phyloP scores from a whole-genome alignment of 1,284 basidiomycete genomes.

The Neotropicomus parvogracilis region DNA sequence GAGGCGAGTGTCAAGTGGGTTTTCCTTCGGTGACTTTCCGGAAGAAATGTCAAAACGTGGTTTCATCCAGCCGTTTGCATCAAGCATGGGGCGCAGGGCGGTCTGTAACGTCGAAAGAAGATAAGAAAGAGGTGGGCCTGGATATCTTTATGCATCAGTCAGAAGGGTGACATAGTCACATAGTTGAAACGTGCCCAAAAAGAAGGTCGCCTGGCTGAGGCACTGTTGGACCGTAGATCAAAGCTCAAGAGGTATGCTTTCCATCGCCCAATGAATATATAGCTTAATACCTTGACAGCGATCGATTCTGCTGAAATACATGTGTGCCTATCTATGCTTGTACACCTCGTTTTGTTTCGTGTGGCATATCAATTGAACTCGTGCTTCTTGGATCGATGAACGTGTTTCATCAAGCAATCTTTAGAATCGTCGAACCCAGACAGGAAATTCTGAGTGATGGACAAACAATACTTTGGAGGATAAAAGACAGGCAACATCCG shows the following conservation, averaged over 20 bases:
- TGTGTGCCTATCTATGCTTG: slow-evolving; percentile 12
- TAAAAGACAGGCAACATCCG: background rate
- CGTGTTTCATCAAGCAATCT: background rate
- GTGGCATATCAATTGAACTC: slow-evolving; percentile 19
- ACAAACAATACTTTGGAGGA: slow-evolving; percentile 3
- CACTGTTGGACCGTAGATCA: slow-evolving; percentile 81
- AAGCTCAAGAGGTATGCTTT: slow-evolving; percentile 84
- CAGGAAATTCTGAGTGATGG: background rate
- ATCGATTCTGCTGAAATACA: slow-evolving; percentile 56
- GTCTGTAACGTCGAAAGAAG: slow-evolving; percentile 65
- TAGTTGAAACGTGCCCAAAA: slow-evolving; percentile 81
- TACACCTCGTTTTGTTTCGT: slow-evolving; percentile 3
- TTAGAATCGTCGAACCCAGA: background rate
- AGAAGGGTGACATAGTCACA: slow-evolving; percentile 7
- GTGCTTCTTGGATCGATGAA: slow-evolving; percentile 4
- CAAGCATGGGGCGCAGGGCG: slow-evolving; percentile 88
- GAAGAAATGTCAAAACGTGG: slow-evolving; percentile 7
- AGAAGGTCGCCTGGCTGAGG: slow-evolving; percentile 86
- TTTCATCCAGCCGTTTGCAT: slow-evolving; percentile 56
- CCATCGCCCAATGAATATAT: background rate
- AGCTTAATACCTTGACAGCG: slow-evolving; percentile 37
- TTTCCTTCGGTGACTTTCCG: slow-evolving; percentile 7
- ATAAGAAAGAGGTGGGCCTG: slow-evolving; percentile 62
- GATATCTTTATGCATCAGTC: slow-evolving; percentile 9
- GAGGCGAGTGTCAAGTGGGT: slow-evolving; percentile 70